Conservation (phyloP, 139 green algal genomes). For the Yamagishiella unicocca region DNA sequence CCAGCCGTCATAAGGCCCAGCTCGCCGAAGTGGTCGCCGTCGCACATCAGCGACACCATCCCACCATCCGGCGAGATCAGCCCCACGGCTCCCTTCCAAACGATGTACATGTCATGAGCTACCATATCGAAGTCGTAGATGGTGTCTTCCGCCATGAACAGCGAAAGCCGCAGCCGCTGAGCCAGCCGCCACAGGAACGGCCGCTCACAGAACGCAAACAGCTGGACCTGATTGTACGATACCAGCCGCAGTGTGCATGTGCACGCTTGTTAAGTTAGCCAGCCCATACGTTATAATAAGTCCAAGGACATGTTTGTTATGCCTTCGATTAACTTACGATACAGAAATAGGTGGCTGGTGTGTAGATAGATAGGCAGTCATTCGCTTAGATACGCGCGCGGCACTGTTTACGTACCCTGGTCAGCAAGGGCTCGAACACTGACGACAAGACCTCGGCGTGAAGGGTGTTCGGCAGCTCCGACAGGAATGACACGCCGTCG, state of each 20-base stretch:
- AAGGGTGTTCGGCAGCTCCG: neutral
- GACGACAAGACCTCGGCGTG: neutral
- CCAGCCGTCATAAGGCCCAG: neutral
- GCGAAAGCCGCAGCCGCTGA: neutral
- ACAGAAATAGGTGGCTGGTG: too few species aligned
- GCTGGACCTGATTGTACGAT: constrained; percentile 21
- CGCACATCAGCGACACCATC: constrained; percentile 12
- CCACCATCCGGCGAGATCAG: neutral
- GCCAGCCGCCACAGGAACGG: constrained; percentile 34
- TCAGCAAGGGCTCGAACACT: constrained; percentile 1
- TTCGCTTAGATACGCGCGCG: too few species aligned
- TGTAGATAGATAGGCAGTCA: too few species aligned
- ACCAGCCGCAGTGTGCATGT: too few species aligned
- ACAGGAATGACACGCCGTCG: constrained; percentile 21
- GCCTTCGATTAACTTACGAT: too few species aligned
- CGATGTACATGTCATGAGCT: constrained; percentile 32
- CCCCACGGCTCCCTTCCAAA: constrained; percentile 36
- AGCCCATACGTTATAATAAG: too few species aligned
- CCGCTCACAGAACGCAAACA: constrained; percentile 27
- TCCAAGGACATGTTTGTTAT: too few species aligned
- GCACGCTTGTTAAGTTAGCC: too few species aligned
- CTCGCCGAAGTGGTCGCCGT: constrained; percentile 41
- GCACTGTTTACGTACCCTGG: neutral
- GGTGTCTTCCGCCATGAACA: constrained; percentile 19
- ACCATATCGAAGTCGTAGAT: constrained; percentile 32